phyloP scores from a whole-genome alignment of 805 yeast genomes.

The Wickerhamiella musiphila region DNA sequence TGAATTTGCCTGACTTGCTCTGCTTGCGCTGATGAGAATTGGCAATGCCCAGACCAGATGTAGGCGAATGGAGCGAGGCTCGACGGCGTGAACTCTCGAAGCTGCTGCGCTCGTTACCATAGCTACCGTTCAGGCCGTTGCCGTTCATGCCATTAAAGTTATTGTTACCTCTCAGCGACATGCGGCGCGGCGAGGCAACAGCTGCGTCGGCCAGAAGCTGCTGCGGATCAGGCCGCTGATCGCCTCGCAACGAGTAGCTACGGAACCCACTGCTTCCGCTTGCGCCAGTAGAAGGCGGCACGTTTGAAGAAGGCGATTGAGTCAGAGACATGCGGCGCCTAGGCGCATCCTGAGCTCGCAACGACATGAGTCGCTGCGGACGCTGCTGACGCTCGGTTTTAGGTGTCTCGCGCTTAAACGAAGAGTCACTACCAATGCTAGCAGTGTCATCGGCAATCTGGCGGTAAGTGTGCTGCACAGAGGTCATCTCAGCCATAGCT shows the following conservation, averaged over 20 bases:
- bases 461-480: conserved; percentile 9
- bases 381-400: not conserved
- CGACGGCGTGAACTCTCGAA: not conserved
- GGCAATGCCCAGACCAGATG: not conserved
- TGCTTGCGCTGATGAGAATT: not conserved
- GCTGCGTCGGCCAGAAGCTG: conserved; percentile 4
- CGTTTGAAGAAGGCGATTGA: not conserved
- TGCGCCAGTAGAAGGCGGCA: conserved; percentile 4
- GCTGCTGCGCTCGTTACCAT: not conserved
- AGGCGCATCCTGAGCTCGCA: conserved; percentile 3
- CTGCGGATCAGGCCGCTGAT: conserved; percentile 10
- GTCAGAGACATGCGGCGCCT: conserved; percentile 1
- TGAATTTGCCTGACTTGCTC: conserved; percentile 8
- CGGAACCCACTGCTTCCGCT: conserved; percentile 8
- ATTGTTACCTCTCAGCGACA: too few species aligned
- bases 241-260: conserved; percentile 9
- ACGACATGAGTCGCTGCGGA: conserved; percentile 2
- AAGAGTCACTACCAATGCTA: conserved; percentile 9
- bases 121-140: not conserved
- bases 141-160: too few species aligned
- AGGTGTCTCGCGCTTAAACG: conserved; percentile 11
- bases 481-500: too few species aligned
- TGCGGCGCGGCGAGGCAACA: too few species aligned
- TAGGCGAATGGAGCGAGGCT: not conserved
- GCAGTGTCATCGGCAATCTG: conserved; percentile 10